Percentiles rank a stretch among this genome's conserved stretches.
Conservation (phyloP, 176 grass and related monocot species). For the Phoenix dactylifera region DNA sequence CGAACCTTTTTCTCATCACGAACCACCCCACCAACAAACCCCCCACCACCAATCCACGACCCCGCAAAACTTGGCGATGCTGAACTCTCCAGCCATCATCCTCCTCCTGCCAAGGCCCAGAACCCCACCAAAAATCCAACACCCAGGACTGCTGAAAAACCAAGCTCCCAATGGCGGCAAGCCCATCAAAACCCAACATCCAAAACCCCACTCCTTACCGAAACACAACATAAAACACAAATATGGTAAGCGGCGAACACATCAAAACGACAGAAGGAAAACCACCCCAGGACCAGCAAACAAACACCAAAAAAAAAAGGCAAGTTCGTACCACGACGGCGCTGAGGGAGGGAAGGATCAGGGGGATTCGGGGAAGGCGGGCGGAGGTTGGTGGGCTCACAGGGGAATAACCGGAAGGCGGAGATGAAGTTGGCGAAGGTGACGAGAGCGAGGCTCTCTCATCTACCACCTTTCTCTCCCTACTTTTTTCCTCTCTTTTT, state of each 20-base stretch:
- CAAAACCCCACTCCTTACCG: background rate
- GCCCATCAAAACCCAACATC: background rate
- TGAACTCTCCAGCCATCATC: background rate
- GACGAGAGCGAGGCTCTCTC: constrained; percentile 63
- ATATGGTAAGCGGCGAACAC: constrained; percentile 15
- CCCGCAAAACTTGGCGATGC: background rate
- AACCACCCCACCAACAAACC: background rate
- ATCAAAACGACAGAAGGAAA: constrained; percentile 13
- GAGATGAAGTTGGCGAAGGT: constrained; percentile 61
- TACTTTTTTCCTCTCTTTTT: constrained; percentile 17
- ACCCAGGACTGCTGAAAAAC: background rate
- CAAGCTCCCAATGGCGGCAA: background rate
- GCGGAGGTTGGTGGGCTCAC: constrained; percentile 23
- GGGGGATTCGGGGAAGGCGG: constrained; percentile 19
- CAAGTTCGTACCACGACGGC: constrained; percentile 9
- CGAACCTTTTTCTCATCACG: background rate
- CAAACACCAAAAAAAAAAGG: background rate
- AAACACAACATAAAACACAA: constrained; percentile 19
- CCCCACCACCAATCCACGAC: background rate
- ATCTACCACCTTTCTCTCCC: constrained; percentile 62
- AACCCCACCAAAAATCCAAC: background rate
- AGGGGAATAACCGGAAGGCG: background rate
- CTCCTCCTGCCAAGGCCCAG: background rate
- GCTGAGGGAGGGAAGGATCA: constrained; percentile 2
- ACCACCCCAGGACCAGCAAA: constrained; percentile 2